Percentiles rank a stretch among this genome's conserved stretches.
These are phyloP conservation scores for Schwanniomyces vanrijiae DNA, from an alignment of 805 yeast species.

Conservation along the genomic window DNA sequence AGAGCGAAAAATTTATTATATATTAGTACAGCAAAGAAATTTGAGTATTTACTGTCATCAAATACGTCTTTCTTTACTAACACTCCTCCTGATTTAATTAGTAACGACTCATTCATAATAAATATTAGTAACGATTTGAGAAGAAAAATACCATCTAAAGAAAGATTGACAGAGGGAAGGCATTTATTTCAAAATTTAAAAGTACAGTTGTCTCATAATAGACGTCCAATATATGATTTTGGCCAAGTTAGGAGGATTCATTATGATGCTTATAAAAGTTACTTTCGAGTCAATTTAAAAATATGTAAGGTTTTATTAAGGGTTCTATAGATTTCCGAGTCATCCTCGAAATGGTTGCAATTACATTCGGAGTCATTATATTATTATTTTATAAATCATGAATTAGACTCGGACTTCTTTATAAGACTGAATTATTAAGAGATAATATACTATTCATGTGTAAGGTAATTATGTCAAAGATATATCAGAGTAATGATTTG, in stretches of 20 bases:
- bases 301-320: neutral
- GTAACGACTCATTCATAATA: slow-evolving; percentile 3
- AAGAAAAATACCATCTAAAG: slow-evolving; percentile 9
- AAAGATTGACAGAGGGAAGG: slow-evolving; percentile 5
- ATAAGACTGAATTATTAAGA: neutral
- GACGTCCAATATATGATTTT: neutral
- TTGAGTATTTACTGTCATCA: slow-evolving; percentile 5
- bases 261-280: neutral
- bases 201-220: neutral
- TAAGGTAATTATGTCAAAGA: neutral
- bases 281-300: neutral
- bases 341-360: neutral
- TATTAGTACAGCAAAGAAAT: slow-evolving; percentile 16
- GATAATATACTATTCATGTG: neutral
- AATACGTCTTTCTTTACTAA: slow-evolving; percentile 11
- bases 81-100: slow-evolving; percentile 10
- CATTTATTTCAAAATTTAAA: neutral
- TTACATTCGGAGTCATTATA: neutral
- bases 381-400: neutral
- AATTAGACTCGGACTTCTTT: neutral
- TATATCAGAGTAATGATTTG: neutral
- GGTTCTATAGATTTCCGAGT: neutral
- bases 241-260: neutral
- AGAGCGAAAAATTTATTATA: slow-evolving; percentile 55
- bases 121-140: slow-evolving; percentile 9